Evolutionary conservation across 148 eudicot genomes (phyloP), one percentile per base, ranked within the genome.

Genomic region (Cornus kousa): DNA sequence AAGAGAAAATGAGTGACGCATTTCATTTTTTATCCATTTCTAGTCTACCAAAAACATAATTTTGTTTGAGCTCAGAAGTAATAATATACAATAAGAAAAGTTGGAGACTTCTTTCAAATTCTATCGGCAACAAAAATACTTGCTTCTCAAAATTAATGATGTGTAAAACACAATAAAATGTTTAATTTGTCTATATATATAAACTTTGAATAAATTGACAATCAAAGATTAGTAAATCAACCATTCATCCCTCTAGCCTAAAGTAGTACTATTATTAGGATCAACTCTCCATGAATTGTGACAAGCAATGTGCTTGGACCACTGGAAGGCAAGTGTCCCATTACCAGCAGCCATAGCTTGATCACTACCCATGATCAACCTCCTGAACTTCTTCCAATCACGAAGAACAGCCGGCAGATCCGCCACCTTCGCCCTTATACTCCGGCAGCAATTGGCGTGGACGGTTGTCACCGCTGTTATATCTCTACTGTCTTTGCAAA

Each of bases 371-470:
- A 9, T 39, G 2, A 9, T 35, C 37, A 35, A 11, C 5, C 37
- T 76, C 80, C 46, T 74, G 7, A 81, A 67, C 24, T 11, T 59
- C 65, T 69, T 72, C 89, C 89, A 89, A 23, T 83, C 81, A 20
- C 12, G 74, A 5, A 89, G 74, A 17, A 85, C 77, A 0, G 62
- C 77, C 7, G 10, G 55, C 35, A 89, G 67, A 55, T 87, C 91
- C 5, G 73, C 62, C 65, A 83, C 81, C 57, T 89, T 89, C 19
- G 89, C 85, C 19, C 71, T 78, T 17, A 89, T 83, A 62, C 62
- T 85, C 28, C 89, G 85, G 35, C 91, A 89, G 75, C 91, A 89
- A 11, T 85, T 89, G 4, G 89, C 84, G 24, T 89, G 91, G 37
- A 89, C 81, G 16, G 89, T 89, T 22, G 78, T 69, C 9, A 87